Conservation (phyloP, 495 filamentous ascomycete species). For the Stereocaulon alpinum region DNA sequence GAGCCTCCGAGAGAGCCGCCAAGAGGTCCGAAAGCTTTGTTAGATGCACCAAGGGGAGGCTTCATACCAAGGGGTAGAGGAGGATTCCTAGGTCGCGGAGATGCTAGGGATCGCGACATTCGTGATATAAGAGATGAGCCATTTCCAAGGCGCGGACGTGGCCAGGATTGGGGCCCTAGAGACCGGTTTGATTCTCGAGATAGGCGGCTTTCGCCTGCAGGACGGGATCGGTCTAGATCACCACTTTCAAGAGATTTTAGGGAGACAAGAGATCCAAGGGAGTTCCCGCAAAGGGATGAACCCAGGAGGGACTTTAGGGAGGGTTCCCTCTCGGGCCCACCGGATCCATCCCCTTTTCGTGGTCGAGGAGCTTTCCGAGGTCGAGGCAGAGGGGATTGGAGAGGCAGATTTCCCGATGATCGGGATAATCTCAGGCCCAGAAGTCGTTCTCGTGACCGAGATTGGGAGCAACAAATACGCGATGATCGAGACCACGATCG, state of each 20-base stretch:
- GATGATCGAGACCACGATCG: constrained; percentile 38
- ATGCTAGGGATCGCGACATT: constrained; percentile 33
- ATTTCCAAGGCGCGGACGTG: constrained; percentile 28
- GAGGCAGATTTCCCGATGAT: constrained; percentile 54
- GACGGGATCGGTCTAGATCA: constrained; percentile 31
- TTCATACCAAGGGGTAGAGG: constrained; percentile 39
- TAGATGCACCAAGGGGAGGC: constrained; percentile 51
- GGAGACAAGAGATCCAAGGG: constrained; percentile 35
- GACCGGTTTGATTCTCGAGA: constrained; percentile 23
- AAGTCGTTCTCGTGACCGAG: constrained; percentile 51
- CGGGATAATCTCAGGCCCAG: constrained; percentile 46
- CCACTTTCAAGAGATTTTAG: constrained; percentile 43
- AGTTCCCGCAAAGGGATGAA: constrained; percentile 32
- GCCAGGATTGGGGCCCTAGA: constrained; percentile 28
- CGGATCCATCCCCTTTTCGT: constrained; percentile 46
- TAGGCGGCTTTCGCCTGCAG: constrained; percentile 26
- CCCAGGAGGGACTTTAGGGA: constrained; percentile 49
- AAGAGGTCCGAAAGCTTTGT: constrained; percentile 57
- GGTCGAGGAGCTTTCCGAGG: constrained; percentile 51
- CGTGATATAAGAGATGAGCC: constrained; percentile 33
- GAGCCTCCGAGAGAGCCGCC: constrained; percentile 46
- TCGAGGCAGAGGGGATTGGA: constrained; percentile 57
- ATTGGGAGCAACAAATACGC: constrained; percentile 31
- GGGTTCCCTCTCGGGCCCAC: constrained; percentile 54
- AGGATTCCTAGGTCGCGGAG: constrained; percentile 34